Evolutionary conservation across 352 stramenopile species (phyloP).

Genomic region (Globisporangium rhizosaccharum): DNA sequence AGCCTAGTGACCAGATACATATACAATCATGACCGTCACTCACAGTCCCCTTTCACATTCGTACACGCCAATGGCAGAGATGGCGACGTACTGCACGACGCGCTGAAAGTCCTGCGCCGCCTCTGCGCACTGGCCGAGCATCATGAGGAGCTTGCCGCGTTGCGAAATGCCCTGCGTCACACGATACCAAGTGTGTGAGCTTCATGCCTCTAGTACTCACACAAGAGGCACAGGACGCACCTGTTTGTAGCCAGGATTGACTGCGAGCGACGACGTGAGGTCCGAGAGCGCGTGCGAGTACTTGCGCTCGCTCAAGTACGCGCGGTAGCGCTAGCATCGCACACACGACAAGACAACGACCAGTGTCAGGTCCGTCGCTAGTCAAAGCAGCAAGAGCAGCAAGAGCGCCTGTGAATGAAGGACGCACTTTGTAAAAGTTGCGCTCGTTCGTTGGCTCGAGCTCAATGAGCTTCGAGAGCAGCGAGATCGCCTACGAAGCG

Average conservation of each 20-base stretch:
- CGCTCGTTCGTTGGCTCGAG: conserved; percentile 72
- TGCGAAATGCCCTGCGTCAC: conserved; percentile 41
- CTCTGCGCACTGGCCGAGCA: conserved; percentile 65
- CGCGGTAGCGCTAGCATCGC: conserved; percentile 42
- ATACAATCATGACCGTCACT: not conserved
- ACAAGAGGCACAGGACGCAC: not conserved
- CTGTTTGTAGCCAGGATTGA: conserved; percentile 81
- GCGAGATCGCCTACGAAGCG: conserved; percentile 45
- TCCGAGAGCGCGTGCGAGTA: conserved; percentile 68
- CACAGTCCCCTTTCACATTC: not conserved
- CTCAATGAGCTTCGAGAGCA: conserved; percentile 79
- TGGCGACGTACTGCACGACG: conserved; percentile 34
- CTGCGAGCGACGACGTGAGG: conserved; percentile 55
- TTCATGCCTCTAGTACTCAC: too few relatives aligned
- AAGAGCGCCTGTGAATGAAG: not conserved
- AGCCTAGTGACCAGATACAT: conserved; percentile 20
- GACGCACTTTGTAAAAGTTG: conserved; percentile 70
- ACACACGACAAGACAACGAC: not conserved
- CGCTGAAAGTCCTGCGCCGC: conserved; percentile 52
- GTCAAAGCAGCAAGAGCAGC: not conserved
- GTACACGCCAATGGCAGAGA: too few relatives aligned
- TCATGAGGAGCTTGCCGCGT: conserved; percentile 73
- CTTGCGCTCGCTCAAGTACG: conserved; percentile 79
- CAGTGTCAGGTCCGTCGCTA: not conserved
- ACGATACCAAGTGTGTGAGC: too few relatives aligned